These are phyloP conservation scores for Panicum hallii DNA, from an alignment of 202 grass and related monocot species.

Conservation along the genomic window DNA sequence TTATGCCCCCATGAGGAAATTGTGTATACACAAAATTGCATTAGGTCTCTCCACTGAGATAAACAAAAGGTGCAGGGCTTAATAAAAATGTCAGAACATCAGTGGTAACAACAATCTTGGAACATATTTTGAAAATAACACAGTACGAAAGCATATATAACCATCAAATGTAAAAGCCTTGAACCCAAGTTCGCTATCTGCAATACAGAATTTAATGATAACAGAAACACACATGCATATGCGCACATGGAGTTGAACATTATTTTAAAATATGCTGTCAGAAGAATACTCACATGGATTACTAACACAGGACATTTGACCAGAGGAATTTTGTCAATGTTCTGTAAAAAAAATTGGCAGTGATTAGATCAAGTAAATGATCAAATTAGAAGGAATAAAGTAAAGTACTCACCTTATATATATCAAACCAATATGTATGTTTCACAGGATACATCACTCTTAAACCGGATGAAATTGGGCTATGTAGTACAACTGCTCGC, in stretches of 20 bases:
- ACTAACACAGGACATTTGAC: conserved; percentile 80
- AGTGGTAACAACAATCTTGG: background rate
- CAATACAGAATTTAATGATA: conserved; percentile 14
- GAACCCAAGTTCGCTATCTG: conserved; percentile 23
- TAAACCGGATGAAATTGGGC: conserved; percentile 79
- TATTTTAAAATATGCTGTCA: conserved; percentile 38
- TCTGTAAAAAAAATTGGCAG: conserved; percentile 57
- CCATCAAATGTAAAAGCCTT: conserved; percentile 28
- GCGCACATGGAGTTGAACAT: conserved; percentile 30
- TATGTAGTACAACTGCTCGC: conserved; percentile 77
- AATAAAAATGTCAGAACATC: background rate
- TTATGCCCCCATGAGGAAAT: background rate
- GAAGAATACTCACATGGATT: conserved; percentile 82
- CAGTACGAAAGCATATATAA: background rate
- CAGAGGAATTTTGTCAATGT: conserved; percentile 79
- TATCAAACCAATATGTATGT: conserved; percentile 87
- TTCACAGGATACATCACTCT: conserved; percentile 88
- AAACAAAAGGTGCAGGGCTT: background rate
- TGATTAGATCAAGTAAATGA: conserved; percentile 41
- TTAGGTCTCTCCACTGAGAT: background rate
- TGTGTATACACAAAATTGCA: conserved; percentile 6
- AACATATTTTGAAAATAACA: background rate
- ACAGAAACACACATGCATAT: conserved; percentile 42
- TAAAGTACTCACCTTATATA: conserved; percentile 71
- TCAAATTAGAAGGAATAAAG: conserved; percentile 38